phyloP scores from a whole-genome alignment of 257 asterid species.

The Misopates orontium region DNA sequence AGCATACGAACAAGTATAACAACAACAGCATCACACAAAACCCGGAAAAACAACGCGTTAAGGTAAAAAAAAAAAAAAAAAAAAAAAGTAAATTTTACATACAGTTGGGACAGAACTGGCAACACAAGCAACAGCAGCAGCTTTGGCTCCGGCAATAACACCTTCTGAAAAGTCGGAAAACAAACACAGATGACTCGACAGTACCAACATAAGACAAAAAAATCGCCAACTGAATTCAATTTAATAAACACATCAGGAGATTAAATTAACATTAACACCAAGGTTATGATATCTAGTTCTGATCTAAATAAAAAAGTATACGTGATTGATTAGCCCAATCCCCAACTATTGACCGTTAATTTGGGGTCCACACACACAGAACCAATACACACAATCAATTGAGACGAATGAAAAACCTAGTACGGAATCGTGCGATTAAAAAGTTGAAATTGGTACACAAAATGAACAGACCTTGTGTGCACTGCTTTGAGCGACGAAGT shows the following conservation, averaged over 20 bases:
- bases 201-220: background rate
- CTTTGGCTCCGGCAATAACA: conserved; percentile 63
- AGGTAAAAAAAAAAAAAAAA: background rate
- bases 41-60: no score
- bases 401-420: no score
- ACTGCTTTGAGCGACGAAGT: conserved; percentile 31
- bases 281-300: background rate
- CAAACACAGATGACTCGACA: conserved; percentile 28
- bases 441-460: background rate
- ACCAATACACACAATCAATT: background rate
- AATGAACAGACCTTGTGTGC: conserved; percentile 38
- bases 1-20: no score
- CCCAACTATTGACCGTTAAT: no score
- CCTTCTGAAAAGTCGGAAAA: no score
- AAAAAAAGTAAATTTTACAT: conserved; percentile 20
- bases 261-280: background rate
- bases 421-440: no score
- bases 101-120: conserved; percentile 73
- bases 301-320: no score
- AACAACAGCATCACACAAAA: no score
- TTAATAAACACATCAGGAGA: background rate
- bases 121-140: conserved; percentile 64
- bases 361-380: no score
- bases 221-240: conserved; percentile 10
- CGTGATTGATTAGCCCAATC: no score